Percentiles rank a stretch among this genome's conserved stretches.
Conservation (phyloP, 2,329 filamentous ascomycete genomes). For the Xylariomycetidae sp. region DNA sequence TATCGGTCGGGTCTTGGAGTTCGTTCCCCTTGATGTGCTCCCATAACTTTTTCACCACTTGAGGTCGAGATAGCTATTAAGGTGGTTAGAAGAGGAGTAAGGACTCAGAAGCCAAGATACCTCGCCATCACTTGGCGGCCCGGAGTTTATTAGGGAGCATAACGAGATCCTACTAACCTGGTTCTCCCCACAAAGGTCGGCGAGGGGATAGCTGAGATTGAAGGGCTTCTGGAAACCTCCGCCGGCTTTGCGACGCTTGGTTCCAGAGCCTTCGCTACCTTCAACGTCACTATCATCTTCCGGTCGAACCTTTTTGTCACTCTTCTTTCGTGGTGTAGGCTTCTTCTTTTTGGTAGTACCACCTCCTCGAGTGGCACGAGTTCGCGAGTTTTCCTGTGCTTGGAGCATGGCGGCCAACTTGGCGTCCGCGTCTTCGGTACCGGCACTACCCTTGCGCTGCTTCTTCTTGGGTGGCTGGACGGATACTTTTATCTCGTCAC, state of each 20-base stretch:
- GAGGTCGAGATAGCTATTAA: slow-evolving; percentile 78
- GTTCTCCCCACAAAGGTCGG: slow-evolving; percentile 65
- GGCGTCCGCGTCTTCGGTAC: slow-evolving; percentile 71
- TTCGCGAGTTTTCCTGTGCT: slow-evolving; percentile 79
- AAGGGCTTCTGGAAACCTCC: slow-evolving; percentile 92
- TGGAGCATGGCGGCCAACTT: slow-evolving; percentile 83
- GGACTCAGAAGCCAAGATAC: no score
- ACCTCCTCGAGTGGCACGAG: slow-evolving; percentile 72
- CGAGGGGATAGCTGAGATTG: slow-evolving; percentile 64
- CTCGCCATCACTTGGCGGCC: no score
- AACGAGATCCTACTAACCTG: slow-evolving; percentile 46
- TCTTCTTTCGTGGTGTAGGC: slow-evolving; percentile 64
- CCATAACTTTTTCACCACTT: slow-evolving; percentile 96
- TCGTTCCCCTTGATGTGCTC: slow-evolving; percentile 85
- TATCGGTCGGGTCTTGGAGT: slow-evolving; percentile 86
- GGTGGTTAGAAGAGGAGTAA: no score
- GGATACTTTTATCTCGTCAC: slow-evolving; percentile 44
- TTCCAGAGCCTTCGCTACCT: slow-evolving; percentile 52
- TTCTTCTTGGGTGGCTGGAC: slow-evolving; percentile 56
- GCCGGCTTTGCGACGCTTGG: slow-evolving; percentile 73
- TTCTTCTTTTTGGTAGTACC: slow-evolving; percentile 62
- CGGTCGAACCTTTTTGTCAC: slow-evolving; percentile 65
- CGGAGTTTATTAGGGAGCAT: no score
- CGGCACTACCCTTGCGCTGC: slow-evolving; percentile 55
- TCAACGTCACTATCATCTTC: slow-evolving; percentile 78